phyloP scores from a whole-genome alignment of 768 basidiomycete genomes.

The Phanerochaete carnosa region DNA sequence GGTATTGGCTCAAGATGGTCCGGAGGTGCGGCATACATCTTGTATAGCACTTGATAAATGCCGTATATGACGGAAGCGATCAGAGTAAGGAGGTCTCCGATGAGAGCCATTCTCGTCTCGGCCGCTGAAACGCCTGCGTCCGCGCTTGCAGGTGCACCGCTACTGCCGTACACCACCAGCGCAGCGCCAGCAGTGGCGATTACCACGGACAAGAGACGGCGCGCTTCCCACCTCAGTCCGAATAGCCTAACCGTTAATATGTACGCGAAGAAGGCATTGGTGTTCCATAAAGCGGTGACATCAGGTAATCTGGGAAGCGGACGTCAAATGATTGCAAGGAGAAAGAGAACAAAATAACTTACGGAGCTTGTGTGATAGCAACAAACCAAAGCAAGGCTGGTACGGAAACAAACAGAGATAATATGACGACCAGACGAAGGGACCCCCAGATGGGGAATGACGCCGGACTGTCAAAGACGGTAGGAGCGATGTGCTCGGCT shows the following conservation, averaged over 20 bases:
- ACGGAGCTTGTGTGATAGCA: constrained; percentile 70
- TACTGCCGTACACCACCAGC: constrained; percentile 80
- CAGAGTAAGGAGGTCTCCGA: constrained; percentile 75
- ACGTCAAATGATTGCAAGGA: neutral
- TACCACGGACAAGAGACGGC: constrained; percentile 66
- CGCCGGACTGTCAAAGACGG: constrained; percentile 9
- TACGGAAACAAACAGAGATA: constrained; percentile 57
- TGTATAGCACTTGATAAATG: constrained; percentile 84
- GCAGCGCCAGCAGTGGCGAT: constrained; percentile 81
- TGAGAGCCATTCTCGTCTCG: constrained; percentile 26
- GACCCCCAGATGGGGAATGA: constrained; percentile 31
- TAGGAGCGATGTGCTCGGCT: constrained; percentile 26
- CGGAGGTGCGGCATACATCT: constrained; percentile 69
- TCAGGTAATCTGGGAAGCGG: constrained; percentile 60
- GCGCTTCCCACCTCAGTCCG: constrained; percentile 56
- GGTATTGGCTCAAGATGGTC: constrained; percentile 40
- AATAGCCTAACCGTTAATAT: constrained; percentile 75
- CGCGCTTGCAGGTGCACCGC: constrained; percentile 14
- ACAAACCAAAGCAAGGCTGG: constrained; percentile 77
- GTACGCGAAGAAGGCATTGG: constrained; percentile 90
- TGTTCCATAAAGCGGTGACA: constrained; percentile 81
- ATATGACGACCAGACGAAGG: constrained; percentile 26
- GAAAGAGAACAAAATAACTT: constrained; percentile 4
- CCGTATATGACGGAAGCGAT: constrained; percentile 70
- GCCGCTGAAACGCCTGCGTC: constrained; percentile 7